Conservation (phyloP, 2,329 filamentous ascomycete species). For the Penicillium sp. region DNA sequence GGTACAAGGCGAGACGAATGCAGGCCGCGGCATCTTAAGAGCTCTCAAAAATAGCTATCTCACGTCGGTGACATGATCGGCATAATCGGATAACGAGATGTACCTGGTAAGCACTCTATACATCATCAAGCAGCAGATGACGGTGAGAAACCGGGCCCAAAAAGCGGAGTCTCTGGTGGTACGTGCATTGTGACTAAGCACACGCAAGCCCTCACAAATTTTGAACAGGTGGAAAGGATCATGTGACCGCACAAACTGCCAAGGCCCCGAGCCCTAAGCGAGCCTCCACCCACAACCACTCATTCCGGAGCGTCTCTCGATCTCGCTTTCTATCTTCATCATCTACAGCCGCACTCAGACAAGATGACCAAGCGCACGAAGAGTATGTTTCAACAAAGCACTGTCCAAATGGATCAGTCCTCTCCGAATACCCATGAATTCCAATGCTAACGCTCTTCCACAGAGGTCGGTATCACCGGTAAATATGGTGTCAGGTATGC, state of each 20-base stretch:
- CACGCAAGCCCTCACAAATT: neutral
- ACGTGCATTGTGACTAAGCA: neutral
- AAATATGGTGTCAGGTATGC: slow-evolving; percentile 96
- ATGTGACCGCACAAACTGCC: slow-evolving; percentile 30
- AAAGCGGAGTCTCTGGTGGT: neutral
- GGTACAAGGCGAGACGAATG: neutral
- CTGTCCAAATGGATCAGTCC: neutral
- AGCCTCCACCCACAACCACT: slow-evolving; percentile 37
- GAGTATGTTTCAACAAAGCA: slow-evolving; percentile 49
- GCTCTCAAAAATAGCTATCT: neutral
- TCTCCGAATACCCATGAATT: neutral
- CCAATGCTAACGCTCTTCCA: slow-evolving; percentile 29
- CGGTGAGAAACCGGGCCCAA: neutral
- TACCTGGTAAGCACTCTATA: neutral
- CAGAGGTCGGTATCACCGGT: slow-evolving; percentile 94
- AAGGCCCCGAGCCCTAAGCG: slow-evolving; percentile 39
- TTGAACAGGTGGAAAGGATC: slow-evolving; percentile 1
- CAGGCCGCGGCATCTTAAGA: neutral
- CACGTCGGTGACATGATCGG: neutral
- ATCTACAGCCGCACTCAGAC: slow-evolving; percentile 44
- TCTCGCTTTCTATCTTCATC: slow-evolving; percentile 39
- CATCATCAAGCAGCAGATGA: neutral
- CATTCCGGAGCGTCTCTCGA: slow-evolving; percentile 34
- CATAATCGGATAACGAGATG: too few relatives aligned
- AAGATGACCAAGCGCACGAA: slow-evolving; percentile 95